A percentile compares a stretch with the other conserved stretches of the same genome.
Conservation (phyloP, 2,329 filamentous ascomycete genomes). For the Aureobasidium subglaciale region DNA sequence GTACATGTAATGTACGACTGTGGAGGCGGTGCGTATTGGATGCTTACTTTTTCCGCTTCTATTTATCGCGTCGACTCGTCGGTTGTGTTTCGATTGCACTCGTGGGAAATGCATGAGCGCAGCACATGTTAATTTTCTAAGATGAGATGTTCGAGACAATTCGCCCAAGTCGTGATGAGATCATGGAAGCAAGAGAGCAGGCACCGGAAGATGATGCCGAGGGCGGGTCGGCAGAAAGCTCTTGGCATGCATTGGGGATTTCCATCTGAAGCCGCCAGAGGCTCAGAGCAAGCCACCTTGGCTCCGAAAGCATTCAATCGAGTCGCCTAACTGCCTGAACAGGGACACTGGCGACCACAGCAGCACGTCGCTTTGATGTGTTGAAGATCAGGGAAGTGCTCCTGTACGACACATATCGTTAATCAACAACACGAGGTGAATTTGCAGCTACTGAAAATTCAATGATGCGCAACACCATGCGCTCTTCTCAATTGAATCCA, state of each 20-base stretch:
- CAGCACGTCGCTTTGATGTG: too few species aligned
- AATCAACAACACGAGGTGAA: too few species aligned
- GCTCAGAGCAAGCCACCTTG: conserved; percentile 1
- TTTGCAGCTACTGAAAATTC: not conserved
- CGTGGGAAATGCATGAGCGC: not conserved
- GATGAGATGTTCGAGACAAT: not conserved
- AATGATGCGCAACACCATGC: not conserved
- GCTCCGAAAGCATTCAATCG: not conserved
- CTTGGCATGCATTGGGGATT: not conserved
- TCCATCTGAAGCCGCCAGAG: not conserved
- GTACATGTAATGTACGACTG: not conserved
- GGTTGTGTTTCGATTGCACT: not conserved
- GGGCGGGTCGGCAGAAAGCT: not conserved
- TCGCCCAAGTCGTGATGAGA: not conserved
- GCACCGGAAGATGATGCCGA: not conserved
- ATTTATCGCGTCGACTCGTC: not conserved
- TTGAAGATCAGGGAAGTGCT: too few species aligned
- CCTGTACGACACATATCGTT: too few species aligned
- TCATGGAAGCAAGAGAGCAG: not conserved
- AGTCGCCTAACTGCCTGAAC: not conserved
- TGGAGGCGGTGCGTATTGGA: not conserved
- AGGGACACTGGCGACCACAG: too few species aligned
- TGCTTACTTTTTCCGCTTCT: not conserved
- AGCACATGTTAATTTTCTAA: not conserved
- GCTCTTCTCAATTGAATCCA: not conserved